Evolutionary conservation across 192 early-diverging fungal genomes (phyloP), one percentile per base, ranked within the genome.

Genomic region (Coemansia sp.): DNA sequence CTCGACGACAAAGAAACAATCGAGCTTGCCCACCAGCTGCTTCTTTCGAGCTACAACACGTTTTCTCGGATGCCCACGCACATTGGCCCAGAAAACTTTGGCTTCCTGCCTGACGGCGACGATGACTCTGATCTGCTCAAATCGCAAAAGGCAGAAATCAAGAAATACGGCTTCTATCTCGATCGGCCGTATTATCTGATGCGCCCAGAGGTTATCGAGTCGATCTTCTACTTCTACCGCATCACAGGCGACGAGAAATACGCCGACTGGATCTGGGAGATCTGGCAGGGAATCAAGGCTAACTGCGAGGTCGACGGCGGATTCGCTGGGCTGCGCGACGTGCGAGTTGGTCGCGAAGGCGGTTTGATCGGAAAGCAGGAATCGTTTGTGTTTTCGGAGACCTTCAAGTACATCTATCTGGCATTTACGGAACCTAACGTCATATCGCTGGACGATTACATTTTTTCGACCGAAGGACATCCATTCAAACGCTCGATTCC

Each of bases 381-480:
- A 67, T 89, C 89, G 61, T 98, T 95, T 80, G 94, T 98, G 64
- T 87, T 97, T 69, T 92, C 96, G 8, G 97, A 99, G 76, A 96
- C 96, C 6, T 87, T 99, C 78, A 99, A 99, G 84, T 99, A 99
- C 76, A 81, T 95, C 12, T 98, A 94, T 70, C 73, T 98, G 72
- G 85, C 95, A 39, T 97, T 95, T 69, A 82, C 86, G 41, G 79
- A 88, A 28, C 84, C 88, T 43, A 78, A 90, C 71, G 79, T 86
- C 36, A 78, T 95, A 53, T 86, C 91, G 43, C 83, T 96, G 62
- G 91, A 94, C 71, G 79, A 93, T 67, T 96, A 90, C 79, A 91
- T 98, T 3, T 94, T 98, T 81, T 97, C 96, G 62, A 99, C 97
- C 8, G 97, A 97, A 75, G 96, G 94, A 20, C 97, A 97, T 73